Conservation (phyloP, 768 basidiomycete species). For the Hypsizygus marmoreus region DNA sequence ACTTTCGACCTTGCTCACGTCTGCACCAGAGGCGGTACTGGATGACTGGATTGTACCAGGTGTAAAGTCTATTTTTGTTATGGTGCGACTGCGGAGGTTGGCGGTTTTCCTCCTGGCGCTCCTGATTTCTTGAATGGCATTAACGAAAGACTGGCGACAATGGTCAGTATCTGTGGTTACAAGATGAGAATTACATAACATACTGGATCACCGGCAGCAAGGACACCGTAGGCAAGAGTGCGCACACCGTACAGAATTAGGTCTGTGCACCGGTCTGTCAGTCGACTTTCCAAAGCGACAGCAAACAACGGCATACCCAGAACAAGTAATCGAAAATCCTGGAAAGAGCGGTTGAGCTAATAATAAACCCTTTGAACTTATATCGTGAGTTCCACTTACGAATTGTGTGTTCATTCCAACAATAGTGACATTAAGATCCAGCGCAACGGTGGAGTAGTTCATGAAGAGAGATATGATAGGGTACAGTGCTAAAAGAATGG, state of each 20-base stretch:
- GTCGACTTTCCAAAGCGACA: neutral
- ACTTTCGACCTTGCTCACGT: too few relatives aligned
- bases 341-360: neutral
- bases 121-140: neutral
- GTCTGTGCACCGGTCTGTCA: conserved; percentile 7
- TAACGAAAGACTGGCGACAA: neutral
- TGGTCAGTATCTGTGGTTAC: neutral
- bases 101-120: too few relatives aligned
- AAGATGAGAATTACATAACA: too few relatives aligned
- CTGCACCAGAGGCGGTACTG: too few relatives aligned
- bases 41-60: too few relatives aligned
- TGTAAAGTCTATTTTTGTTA: too few relatives aligned
- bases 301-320: conserved; percentile 9
- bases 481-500: conserved; percentile 13
- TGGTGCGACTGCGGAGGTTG: too few relatives aligned
- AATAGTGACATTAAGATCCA: conserved; percentile 22
- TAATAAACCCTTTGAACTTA: neutral
- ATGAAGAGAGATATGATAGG: conserved; percentile 23
- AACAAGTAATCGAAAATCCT: conserved; percentile 20
- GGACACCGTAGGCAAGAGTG: conserved; percentile 16
- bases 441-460: conserved; percentile 20
- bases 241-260: conserved; percentile 19
- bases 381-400: conserved; percentile 7
- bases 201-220: conserved; percentile 19
- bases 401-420: conserved; percentile 14